Conservation (phyloP, 2,329 filamentous ascomycete species). For the Paecilomyces variotii region DNA sequence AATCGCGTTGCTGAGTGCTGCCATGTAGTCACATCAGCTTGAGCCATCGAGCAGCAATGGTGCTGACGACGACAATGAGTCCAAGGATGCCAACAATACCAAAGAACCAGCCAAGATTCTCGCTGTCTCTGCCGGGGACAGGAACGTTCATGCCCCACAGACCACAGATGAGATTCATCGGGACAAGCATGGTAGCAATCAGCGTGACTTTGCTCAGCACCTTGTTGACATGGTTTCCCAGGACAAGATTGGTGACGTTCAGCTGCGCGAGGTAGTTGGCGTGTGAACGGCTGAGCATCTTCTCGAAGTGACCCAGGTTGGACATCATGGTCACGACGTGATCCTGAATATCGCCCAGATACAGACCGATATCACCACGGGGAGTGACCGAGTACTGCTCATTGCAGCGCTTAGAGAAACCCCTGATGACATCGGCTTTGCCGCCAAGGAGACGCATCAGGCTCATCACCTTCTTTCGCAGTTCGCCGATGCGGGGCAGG, state of each 20-base stretch:
- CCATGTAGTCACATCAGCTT: conserved; percentile 27
- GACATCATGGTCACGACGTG: conserved; percentile 99
- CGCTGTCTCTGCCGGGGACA: conserved; percentile 33
- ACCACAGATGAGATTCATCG: conserved; percentile 79
- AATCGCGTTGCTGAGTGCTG: neutral
- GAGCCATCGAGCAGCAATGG: conserved; percentile 32
- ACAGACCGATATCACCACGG: conserved; percentile 91
- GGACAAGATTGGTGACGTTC: conserved; percentile 80
- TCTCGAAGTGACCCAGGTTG: conserved; percentile 91
- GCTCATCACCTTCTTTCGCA: conserved; percentile 90
- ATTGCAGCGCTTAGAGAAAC: conserved; percentile 98
- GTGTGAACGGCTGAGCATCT: conserved; percentile 90
- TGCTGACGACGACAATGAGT: conserved; percentile 31
- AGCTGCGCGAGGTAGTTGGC: conserved; percentile 95
- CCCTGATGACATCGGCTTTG: conserved; percentile 96
- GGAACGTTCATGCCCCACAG: conserved; percentile 46
- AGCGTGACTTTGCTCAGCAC: conserved; percentile 93
- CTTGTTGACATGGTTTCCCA: conserved; percentile 81
- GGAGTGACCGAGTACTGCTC: conserved; percentile 94
- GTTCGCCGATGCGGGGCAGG: conserved; percentile 77
- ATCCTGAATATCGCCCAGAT: conserved; percentile 95
- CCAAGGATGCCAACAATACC: conserved; percentile 41
- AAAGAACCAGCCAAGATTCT: conserved; percentile 40
- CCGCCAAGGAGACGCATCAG: conserved; percentile 87
- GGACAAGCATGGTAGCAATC: conserved; percentile 89